Conservation (phyloP, 345 rosid genomes). For the Linum trigynum region DNA sequence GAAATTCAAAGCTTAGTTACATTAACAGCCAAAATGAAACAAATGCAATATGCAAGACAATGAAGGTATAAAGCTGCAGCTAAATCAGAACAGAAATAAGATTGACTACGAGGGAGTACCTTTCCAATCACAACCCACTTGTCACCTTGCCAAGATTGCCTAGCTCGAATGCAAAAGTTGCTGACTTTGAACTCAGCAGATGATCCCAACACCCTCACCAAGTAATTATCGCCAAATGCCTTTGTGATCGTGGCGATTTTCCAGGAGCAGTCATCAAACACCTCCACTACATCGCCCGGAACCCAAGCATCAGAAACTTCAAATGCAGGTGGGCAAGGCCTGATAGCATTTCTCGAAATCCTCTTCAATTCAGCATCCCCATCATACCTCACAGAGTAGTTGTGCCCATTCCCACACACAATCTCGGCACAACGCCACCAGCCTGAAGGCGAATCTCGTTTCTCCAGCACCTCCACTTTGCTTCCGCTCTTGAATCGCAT, state of each 20-base stretch:
- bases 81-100: too few species aligned
- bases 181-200: conserved; percentile 20
- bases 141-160: conserved; percentile 51
- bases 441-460: conserved; percentile 33
- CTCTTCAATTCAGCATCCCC: conserved; percentile 16
- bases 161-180: conserved; percentile 37
- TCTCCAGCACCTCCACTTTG: conserved; percentile 51
- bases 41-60: background rate
- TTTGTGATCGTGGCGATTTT: conserved; percentile 12
- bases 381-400: conserved; percentile 32
- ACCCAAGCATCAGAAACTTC: conserved; percentile 29
- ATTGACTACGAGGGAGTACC: conserved; percentile 12
- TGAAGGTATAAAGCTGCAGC: too few species aligned
- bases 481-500: conserved; percentile 61
- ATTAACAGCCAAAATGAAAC: background rate
- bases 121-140: conserved; percentile 39
- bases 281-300: conserved; percentile 53
- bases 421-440: conserved; percentile 53
- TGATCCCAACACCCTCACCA: conserved; percentile 41
- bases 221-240: conserved; percentile 16
- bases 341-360: too few species aligned
- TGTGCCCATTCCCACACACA: conserved; percentile 51
- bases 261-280: conserved; percentile 42
- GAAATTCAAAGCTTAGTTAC: background rate
- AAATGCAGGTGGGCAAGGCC: too few species aligned